Conservation (phyloP, 768 basidiomycete genomes). For the Suillus tomentosus region DNA sequence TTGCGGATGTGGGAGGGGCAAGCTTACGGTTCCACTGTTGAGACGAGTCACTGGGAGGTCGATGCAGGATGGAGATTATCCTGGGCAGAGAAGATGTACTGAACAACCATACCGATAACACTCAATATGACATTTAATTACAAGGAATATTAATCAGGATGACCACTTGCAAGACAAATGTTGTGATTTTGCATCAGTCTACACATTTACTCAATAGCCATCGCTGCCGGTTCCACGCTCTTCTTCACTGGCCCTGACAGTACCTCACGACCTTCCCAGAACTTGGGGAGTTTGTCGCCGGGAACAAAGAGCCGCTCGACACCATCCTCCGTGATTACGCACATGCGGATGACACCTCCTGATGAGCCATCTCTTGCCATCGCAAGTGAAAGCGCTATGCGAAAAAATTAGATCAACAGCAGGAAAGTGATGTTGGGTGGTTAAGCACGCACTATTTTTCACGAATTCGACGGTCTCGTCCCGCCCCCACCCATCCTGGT, state of each 20-base stretch:
- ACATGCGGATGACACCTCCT: slow-evolving; percentile 96
- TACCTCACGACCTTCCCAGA: slow-evolving; percentile 87
- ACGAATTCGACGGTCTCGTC: slow-evolving; percentile 94
- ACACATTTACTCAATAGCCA: slow-evolving; percentile 43
- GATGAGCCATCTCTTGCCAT: slow-evolving; percentile 99
- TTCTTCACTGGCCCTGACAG: slow-evolving; percentile 40
- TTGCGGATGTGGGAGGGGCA: slow-evolving; percentile 74
- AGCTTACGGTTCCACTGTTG: slow-evolving; percentile 17
- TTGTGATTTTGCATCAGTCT: not conserved
- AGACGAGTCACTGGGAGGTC: slow-evolving; percentile 43
- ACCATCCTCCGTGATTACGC: slow-evolving; percentile 89
- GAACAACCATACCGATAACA: not conserved
- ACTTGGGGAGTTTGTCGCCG: slow-evolving; percentile 83
- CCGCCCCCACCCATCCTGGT: slow-evolving; percentile 85
- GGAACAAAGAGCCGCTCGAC: slow-evolving; percentile 94
- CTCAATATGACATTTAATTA: not conserved
- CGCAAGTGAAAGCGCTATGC: slow-evolving; percentile 85
- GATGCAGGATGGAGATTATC: slow-evolving; percentile 28
- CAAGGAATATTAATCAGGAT: not conserved
- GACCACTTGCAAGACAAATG: not conserved
- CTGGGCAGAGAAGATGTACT: slow-evolving; percentile 14
- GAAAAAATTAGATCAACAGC: slow-evolving; percentile 5
- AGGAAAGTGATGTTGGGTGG: not conserved
- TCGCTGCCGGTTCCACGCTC: slow-evolving; percentile 36
- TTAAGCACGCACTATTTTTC: slow-evolving; percentile 76